Evolutionary conservation across 768 basidiomycete genomes (phyloP).

Genomic region (Russula dissimulans): DNA sequence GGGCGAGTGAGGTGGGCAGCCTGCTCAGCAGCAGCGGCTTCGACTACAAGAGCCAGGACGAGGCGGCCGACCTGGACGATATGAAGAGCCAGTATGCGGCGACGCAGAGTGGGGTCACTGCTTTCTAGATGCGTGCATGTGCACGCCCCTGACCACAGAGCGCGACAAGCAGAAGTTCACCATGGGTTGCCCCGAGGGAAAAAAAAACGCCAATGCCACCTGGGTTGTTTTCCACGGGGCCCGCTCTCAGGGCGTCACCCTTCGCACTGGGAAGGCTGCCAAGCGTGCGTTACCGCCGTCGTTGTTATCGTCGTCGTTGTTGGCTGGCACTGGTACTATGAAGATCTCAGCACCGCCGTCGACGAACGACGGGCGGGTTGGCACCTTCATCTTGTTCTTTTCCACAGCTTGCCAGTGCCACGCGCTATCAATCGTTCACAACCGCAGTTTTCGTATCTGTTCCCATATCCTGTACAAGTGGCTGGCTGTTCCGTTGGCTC

Average conservation of each 20-base stretch:
- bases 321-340: background rate
- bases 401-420: background rate
- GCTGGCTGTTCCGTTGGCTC: background rate
- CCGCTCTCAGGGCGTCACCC: constrained; percentile 9
- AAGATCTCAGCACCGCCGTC: background rate
- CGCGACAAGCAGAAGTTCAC: background rate
- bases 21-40: constrained; percentile 51
- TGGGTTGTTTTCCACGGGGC: background rate
- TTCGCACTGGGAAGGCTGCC: background rate
- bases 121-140: constrained; percentile 43
- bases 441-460: background rate
- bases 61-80: constrained; percentile 69
- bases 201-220: background rate
- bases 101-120: constrained; percentile 78
- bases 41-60: constrained; percentile 89
- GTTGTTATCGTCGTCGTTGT: background rate
- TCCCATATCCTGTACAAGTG: background rate
- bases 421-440: background rate
- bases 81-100: constrained; percentile 84
- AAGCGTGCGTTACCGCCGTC: background rate
- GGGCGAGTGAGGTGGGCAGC: constrained; percentile 70
- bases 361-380: background rate
- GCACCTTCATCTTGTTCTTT: background rate
- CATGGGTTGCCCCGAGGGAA: background rate
- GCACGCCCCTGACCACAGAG: constrained; percentile 4